Evolutionary conservation across 1,284 basidiomycete species (phyloP), one percentile per base, ranked within the genome.

Genomic region (Blastosporella zonata): DNA sequence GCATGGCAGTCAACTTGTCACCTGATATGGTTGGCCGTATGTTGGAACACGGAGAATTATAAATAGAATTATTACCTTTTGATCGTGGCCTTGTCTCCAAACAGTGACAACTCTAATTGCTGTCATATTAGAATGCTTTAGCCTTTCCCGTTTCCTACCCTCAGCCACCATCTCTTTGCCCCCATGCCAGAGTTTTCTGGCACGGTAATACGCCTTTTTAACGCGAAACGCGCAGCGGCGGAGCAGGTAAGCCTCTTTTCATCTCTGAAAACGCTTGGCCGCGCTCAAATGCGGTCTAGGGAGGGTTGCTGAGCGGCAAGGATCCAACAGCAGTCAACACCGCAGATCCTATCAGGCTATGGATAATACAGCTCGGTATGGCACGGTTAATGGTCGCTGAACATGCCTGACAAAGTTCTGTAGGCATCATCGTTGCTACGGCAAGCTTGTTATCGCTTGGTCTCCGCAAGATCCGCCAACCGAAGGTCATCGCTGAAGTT

Each of bases 291-390:
- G 15, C 33, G 33, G 5, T 34, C 1, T 53, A 88, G 83, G 84
- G 84, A 17, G 87, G 86, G n/a, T 65, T 91, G 43, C 64, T 93
- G 37, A 82, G 72, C 34, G 84, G 86, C 9, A 75, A 82, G 54
- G 82, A 93, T 60, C 92, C 91, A 0, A 74, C 85, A 1, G 62
- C 64, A 1, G 81, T 82, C 69, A 82, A 87, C 55, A 42, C 73
- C 0, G 49, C 67, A 0, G 87, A 94, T 67, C 93, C 93, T 4
- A 69, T 96, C 54, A 81, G 89, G 20, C 68, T 95, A 64, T 97
- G 93, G 87, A 89, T 94, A 62, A 84, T 97, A 49, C 93, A 94
- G 77, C 76, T 91, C 42, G 83, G 88, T 86, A 53, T 54, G 82
- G 71, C 12, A 13, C 6, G 21, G 20, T 10, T 37, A 2, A 20